Percentiles rank a stretch among this genome's conserved stretches.
phyloP scores from a whole-genome alignment of 2,329 filamentous ascomycete species.

The Botrytis pseudocinerea region DNA sequence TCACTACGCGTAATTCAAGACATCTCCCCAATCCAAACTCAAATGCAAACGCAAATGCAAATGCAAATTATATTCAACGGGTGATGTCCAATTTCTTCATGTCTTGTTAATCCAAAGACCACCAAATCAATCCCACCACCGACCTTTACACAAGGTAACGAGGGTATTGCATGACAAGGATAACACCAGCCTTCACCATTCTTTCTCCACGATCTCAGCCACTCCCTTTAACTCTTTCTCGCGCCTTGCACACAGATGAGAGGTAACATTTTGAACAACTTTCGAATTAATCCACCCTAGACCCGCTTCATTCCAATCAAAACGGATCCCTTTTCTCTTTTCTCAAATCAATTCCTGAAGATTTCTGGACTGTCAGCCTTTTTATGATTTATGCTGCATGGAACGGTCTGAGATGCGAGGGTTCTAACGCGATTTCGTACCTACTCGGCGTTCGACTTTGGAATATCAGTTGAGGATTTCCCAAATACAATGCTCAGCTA shows the following conservation, averaged over 20 bases:
- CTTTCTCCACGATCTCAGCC: conserved; percentile 23
- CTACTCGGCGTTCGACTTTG: conserved; percentile 16
- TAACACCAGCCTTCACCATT: conserved; percentile 22
- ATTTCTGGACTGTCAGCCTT: conserved; percentile 5
- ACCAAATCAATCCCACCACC: too few relatives aligned
- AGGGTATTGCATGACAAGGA: conserved; percentile 2
- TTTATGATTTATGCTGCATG: conserved; percentile 12
- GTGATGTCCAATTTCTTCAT: not conserved
- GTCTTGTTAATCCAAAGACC: too few relatives aligned
- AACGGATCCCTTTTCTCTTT: conserved; percentile 1
- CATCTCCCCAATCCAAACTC: not conserved
- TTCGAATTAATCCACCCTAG: conserved; percentile 9
- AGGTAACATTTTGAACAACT: conserved; percentile 15
- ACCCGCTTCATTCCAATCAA: conserved; percentile 18
- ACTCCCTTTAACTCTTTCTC: conserved; percentile 16
- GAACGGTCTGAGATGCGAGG: conserved; percentile 8
- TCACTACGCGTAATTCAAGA: not conserved
- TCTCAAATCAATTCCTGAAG: conserved; percentile 9
- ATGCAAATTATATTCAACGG: not conserved
- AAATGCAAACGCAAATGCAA: too few relatives aligned
- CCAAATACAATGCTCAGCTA: conserved; percentile 33
- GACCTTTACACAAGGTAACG: not conserved
- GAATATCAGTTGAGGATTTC: conserved; percentile 3
- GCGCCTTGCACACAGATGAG: not conserved
- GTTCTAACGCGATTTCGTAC: conserved; percentile 13